Percentiles rank a stretch among this genome's conserved stretches.
phyloP scores from a whole-genome alignment of 2,329 filamentous ascomycete genomes.

The Aspergillus fructus region DNA sequence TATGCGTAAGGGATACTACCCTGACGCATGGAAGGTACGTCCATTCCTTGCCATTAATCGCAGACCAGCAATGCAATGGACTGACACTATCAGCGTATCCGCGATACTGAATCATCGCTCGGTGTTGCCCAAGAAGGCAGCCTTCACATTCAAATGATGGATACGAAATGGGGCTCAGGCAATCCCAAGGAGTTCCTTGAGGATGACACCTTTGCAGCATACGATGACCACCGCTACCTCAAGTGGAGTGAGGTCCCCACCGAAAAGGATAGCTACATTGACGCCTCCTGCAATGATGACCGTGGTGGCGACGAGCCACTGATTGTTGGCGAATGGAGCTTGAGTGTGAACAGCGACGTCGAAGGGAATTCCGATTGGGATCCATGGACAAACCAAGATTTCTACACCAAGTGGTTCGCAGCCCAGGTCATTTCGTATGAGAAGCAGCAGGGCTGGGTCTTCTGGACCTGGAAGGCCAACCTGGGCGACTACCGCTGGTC shows the following conservation, averaged over 20 bases:
- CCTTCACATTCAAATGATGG: conserved; percentile 28
- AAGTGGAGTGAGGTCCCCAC: conserved; percentile 51
- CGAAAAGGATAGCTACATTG: conserved; percentile 52
- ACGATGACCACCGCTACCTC: conserved; percentile 60
- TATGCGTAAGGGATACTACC: conserved; percentile 50
- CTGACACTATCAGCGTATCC: conserved; percentile 41
- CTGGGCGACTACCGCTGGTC: conserved; percentile 36
- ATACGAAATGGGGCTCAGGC: conserved; percentile 54
- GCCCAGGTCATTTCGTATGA: conserved; percentile 59
- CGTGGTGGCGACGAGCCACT: conserved; percentile 47
- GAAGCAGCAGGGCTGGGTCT: conserved; percentile 54
- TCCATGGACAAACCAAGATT: conserved; percentile 44
- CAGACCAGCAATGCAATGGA: no score
- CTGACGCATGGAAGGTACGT: conserved; percentile 42
- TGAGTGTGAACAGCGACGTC: conserved; percentile 52
- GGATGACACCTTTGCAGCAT: conserved; percentile 46
- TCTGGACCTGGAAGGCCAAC: conserved; percentile 61
- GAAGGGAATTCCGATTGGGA: conserved; percentile 49
- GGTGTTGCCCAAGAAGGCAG: conserved; percentile 42
- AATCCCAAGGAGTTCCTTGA: neutral
- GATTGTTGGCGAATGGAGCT: conserved; percentile 60
- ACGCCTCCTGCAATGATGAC: conserved; percentile 51
- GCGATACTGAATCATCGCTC: conserved; percentile 48
- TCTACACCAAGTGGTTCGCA: conserved; percentile 59
- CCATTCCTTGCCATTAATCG: no score